Base-by-base conservation (phyloP, 2,329 filamentous ascomycete genomes). In the Bimuria novae-zelandiae region DNA sequence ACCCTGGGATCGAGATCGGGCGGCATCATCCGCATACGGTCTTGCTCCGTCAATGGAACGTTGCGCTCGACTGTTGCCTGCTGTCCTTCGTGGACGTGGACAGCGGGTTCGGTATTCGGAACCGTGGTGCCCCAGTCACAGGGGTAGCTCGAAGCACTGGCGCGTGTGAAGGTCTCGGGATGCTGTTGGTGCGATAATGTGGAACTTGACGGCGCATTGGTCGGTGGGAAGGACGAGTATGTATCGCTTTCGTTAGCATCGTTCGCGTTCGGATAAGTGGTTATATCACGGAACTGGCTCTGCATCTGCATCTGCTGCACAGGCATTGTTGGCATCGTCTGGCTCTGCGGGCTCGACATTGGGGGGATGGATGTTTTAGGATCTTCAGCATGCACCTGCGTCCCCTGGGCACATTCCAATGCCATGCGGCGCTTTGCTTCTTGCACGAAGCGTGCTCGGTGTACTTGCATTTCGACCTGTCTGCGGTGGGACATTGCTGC, bases 21-120 rank as follows among this genome's bases (percentile, higher is more conserved):
- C 1, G 70, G 71, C 45, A 74, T 64, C 56, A 72, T 61, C 21
- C 49, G 64, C 56, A 71, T 59, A 16, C 71, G 69, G 17, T 57
- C 49, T 48, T 70, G 63, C 22, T 68, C 65, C 17, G 60, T 70
- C 52, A 72, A 58, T 36, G 63, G 70, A 32, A 62, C 65, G 36
- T 57, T 63, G 42, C 65, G 66, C 23, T 57, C 56, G 25, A 67
- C 54, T 32, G 62, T 62, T 19, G 63, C 65, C 21, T 49, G 53
- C 1, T 54, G 45, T 14, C 10, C 21, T 30, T 45, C 42, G 19
- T 25, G 12, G 7, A 45, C 17, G 14, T 16, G 5, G 1, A 25
- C 22, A 16, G 30, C 12, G 3, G 43, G 22, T n/a, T 45, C 30
- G 11, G 19, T 21, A 11, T 25, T 16, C 8, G 19, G 30, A 16